These are phyloP conservation scores for Mycothermus thermophilus DNA, from an alignment of 495 filamentous ascomycete genomes.

Conservation along the genomic window DNA sequence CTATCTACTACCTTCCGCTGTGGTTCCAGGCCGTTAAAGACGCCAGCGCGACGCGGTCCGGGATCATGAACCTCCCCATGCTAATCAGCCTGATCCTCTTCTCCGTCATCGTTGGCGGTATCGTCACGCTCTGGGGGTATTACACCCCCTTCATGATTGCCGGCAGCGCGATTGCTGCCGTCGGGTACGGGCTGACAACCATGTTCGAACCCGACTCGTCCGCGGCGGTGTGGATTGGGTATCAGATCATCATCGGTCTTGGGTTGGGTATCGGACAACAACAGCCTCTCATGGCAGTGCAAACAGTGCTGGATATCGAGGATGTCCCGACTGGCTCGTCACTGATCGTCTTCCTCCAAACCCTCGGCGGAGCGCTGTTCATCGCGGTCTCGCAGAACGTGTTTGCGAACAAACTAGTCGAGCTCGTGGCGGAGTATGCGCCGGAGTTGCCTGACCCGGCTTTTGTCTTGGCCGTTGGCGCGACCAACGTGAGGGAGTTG, in stretches of 20 bases:
- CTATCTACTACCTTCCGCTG: constrained; percentile 62
- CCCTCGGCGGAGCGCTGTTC: constrained; percentile 58
- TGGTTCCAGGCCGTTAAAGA: constrained; percentile 83
- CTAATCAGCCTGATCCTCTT: constrained; percentile 49
- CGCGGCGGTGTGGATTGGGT: constrained; percentile 60
- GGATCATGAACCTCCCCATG: constrained; percentile 65
- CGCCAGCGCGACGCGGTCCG: constrained; percentile 51
- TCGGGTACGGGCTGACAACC: constrained; percentile 58
- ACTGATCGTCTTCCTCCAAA: constrained; percentile 56
- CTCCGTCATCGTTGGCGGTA: constrained; percentile 46
- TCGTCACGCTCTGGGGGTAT: constrained; percentile 53
- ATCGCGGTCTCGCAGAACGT: constrained; percentile 65
- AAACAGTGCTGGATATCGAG: constrained; percentile 45
- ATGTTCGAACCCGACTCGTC: constrained; percentile 45
- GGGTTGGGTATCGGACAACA: constrained; percentile 57
- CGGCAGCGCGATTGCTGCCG: constrained; percentile 41
- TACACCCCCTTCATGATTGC: constrained; percentile 62
- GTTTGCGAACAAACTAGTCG: constrained; percentile 56
- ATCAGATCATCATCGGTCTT: constrained; percentile 53
- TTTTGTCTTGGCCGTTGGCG: constrained; percentile 45
- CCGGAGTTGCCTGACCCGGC: constrained; percentile 36
- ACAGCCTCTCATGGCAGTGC: constrained; percentile 54
- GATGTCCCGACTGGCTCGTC: constrained; percentile 58
- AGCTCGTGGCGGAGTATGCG: constrained; percentile 36
- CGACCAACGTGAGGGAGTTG: constrained; percentile 45